Evolutionary conservation across 2,329 filamentous ascomycete genomes (phyloP).

Genomic region (Aspergillus unguis): DNA sequence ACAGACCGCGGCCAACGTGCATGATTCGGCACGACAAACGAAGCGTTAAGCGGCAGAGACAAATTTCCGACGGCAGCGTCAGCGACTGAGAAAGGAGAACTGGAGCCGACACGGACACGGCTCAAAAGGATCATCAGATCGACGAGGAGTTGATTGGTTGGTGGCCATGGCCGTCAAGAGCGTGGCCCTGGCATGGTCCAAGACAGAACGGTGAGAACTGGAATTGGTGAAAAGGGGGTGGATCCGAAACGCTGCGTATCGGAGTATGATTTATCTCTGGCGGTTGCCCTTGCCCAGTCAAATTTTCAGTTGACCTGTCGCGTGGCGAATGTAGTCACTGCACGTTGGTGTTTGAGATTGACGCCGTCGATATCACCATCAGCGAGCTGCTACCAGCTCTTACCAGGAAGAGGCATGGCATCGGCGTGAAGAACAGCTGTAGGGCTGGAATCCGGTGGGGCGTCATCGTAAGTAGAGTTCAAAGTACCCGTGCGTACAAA

Average conservation of each 20-base stretch:
- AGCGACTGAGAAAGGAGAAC: background rate
- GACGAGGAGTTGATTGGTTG: conserved; percentile 18
- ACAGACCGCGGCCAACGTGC: background rate
- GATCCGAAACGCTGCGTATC: background rate
- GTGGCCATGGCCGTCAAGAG: conserved; percentile 2
- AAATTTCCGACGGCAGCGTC: conserved; percentile 4
- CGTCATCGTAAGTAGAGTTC: background rate
- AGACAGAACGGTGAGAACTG: background rate
- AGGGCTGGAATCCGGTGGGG: background rate
- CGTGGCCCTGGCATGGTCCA: too few relatives aligned
- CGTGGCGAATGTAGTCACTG: background rate
- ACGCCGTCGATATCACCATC: too few relatives aligned
- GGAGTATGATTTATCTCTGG: background rate
- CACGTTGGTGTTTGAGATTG: too few relatives aligned
- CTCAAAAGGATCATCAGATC: conserved; percentile 23
- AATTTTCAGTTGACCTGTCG: background rate
- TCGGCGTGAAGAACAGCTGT: background rate
- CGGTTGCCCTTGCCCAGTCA: too few relatives aligned
- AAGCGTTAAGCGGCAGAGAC: background rate
- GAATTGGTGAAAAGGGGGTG: conserved; percentile 3
- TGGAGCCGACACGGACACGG: conserved; percentile 14
- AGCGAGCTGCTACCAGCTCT: too few relatives aligned
- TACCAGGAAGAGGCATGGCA: too few relatives aligned
- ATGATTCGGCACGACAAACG: background rate
- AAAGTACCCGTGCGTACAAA: background rate